Conservation (phyloP, 768 basidiomycete genomes). For the Tubosaeta sp. region DNA sequence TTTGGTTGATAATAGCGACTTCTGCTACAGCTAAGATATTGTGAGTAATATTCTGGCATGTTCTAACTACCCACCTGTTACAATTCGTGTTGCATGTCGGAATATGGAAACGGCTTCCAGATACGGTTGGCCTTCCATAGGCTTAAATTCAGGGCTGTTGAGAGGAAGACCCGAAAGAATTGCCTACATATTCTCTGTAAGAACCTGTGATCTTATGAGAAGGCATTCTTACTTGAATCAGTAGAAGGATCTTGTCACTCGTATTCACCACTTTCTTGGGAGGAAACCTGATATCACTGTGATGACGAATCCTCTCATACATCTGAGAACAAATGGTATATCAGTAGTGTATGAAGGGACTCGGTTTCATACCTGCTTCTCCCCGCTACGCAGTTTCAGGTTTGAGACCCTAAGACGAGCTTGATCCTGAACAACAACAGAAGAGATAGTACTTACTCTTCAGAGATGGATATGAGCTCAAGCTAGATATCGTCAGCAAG, state of each 20-base stretch:
- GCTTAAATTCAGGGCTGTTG: slow-evolving; percentile 64
- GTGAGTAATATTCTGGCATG: slow-evolving; percentile 2
- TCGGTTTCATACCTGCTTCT: slow-evolving; percentile 53
- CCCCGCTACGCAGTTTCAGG: slow-evolving; percentile 65
- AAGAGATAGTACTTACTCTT: slow-evolving; percentile 48
- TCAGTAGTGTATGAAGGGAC: neutral
- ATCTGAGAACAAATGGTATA: slow-evolving; percentile 26
- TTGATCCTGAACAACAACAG: slow-evolving; percentile 1
- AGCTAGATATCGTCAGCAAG: slow-evolving; percentile 39
- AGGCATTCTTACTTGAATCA: slow-evolving; percentile 59
- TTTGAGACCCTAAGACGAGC: slow-evolving; percentile 53
- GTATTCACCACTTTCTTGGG: slow-evolving; percentile 66
- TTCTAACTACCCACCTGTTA: slow-evolving; percentile 48
- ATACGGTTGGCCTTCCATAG: slow-evolving; percentile 63
- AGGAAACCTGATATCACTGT: slow-evolving; percentile 77
- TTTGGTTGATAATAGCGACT: slow-evolving; percentile 60
- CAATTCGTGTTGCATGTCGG: slow-evolving; percentile 72
- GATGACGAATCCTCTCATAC: slow-evolving; percentile 64
- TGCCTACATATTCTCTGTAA: slow-evolving; percentile 45
- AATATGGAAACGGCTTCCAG: slow-evolving; percentile 70
- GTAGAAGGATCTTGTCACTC: slow-evolving; percentile 73
- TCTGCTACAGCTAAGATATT: slow-evolving; percentile 65
- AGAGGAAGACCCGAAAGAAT: slow-evolving; percentile 69
- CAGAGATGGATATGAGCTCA: slow-evolving; percentile 57
- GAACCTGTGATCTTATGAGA: neutral